Evolutionary conservation across 148 eudicot species (phyloP).

Genomic region (Rhododendron mucronatum): DNA sequence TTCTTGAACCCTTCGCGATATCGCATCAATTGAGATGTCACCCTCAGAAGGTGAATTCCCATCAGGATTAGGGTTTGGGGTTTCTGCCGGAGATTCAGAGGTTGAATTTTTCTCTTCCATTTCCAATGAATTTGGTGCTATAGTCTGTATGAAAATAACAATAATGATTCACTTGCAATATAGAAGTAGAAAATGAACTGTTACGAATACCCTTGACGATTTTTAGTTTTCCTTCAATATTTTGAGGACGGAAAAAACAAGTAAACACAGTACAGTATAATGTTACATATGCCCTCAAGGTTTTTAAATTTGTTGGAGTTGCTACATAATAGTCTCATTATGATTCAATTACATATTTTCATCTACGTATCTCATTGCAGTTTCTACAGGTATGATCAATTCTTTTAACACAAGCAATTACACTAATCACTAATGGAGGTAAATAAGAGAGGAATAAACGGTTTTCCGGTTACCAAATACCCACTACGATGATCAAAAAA

Average conservation of each 20-base stretch:
- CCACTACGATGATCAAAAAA: not conserved
- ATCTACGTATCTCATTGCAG: not conserved
- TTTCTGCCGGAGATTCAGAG: constrained; percentile 23
- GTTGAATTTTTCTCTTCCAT: constrained; percentile 41
- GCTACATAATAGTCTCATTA: not conserved
- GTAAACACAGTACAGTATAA: not conserved
- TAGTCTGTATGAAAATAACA: not conserved
- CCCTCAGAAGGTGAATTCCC: constrained; percentile 26
- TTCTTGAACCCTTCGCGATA: constrained; percentile 52
- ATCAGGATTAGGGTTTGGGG: constrained; percentile 21
- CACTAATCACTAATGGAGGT: not conserved
- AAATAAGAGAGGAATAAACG: not conserved
- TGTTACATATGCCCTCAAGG: not conserved
- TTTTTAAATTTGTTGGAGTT: not conserved
- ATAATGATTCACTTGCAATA: not conserved
- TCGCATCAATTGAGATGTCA: constrained; percentile 31
- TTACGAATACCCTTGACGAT: not conserved
- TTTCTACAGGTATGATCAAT: not conserved
- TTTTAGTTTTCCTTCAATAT: not conserved
- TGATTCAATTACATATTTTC: not conserved
- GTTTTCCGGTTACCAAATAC: not conserved
- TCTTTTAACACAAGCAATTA: not conserved
- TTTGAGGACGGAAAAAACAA: not conserved
- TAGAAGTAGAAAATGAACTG: not conserved
- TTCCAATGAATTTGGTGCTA: not conserved